Percentiles rank a stretch among this genome's conserved stretches.
Conservation (phyloP, 345 rosid species). For the Nephelium lappaceum region DNA sequence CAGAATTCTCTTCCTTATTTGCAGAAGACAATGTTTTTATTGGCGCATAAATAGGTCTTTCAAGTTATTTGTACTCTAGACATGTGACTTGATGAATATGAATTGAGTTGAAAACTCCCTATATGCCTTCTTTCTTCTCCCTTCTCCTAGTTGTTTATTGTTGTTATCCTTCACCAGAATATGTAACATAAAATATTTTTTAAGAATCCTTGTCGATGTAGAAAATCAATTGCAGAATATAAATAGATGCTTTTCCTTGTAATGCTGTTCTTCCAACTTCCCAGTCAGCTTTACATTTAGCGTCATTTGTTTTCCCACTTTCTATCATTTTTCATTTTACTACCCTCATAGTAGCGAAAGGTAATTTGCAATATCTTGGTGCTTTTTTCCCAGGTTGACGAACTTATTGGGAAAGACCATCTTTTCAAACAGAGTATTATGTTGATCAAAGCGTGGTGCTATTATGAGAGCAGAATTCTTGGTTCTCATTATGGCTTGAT, state of each 20-base stretch:
- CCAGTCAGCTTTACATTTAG: neutral
- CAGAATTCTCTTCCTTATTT: neutral
- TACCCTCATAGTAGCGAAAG: neutral
- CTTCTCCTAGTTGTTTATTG: neutral
- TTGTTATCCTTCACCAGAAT: neutral
- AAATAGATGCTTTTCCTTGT: neutral
- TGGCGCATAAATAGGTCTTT: neutral
- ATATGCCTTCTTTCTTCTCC: neutral
- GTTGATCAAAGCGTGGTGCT: conserved; percentile 93
- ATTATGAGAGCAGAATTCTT: conserved; percentile 90
- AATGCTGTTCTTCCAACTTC: neutral
- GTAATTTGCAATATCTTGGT: conserved; percentile 17
- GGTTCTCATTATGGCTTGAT: conserved; percentile 86
- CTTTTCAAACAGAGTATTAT: conserved; percentile 82
- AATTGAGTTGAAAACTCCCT: neutral
- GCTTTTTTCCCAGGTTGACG: conserved; percentile 59
- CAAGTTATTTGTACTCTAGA: neutral
- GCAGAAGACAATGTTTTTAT: neutral
- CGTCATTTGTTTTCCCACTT: neutral
- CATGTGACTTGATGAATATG: neutral
- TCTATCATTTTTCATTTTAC: neutral
- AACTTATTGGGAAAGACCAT: conserved; percentile 65
- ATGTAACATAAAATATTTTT: neutral
- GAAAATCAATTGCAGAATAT: neutral
- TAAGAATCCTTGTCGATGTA: neutral